Evolutionary conservation across 257 asterid species (phyloP).

Genomic region (Penstemon davidsonii): DNA sequence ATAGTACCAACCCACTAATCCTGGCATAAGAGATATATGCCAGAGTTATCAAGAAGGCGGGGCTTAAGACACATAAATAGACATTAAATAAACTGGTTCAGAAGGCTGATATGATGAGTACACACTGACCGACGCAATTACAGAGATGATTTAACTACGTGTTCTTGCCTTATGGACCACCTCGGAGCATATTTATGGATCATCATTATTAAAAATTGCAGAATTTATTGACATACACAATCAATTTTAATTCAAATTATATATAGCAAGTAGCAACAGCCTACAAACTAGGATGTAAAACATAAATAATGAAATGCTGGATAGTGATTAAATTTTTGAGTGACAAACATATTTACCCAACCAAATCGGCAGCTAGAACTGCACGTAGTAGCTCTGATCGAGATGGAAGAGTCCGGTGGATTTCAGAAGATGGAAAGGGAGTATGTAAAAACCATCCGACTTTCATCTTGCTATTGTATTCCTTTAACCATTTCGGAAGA

Average conservation of each 20-base stretch:
- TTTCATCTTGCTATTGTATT: constrained; percentile 71
- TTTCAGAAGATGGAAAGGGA: constrained; percentile 95
- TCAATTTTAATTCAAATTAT: too few relatives aligned
- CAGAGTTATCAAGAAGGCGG: constrained; percentile 13
- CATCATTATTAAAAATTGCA: background rate
- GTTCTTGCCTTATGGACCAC: constrained; percentile 4
- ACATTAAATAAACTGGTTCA: constrained; percentile 5
- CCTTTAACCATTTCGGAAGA: constrained; percentile 83
- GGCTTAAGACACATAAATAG: constrained; percentile 1
- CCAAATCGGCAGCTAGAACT: constrained; percentile 87
- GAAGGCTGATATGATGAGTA: constrained; percentile 3
- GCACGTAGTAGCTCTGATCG: constrained; percentile 82
- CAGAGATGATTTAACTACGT: constrained; percentile 3
- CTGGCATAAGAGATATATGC: constrained; percentile 6
- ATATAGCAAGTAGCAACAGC: too few relatives aligned
- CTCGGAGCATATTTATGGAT: background rate
- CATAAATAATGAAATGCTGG: too few relatives aligned
- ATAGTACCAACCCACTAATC: constrained; percentile 6
- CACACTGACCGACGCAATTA: background rate
- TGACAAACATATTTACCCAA: constrained; percentile 56
- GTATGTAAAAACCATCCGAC: constrained; percentile 98
- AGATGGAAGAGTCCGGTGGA: constrained; percentile 91
- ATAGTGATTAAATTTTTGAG: background rate
- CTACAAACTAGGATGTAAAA: too few relatives aligned
- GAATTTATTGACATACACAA: constrained; percentile 11